Conservation (phyloP, 164 flowering plant species). For the Liquidambar formosana region DNA sequence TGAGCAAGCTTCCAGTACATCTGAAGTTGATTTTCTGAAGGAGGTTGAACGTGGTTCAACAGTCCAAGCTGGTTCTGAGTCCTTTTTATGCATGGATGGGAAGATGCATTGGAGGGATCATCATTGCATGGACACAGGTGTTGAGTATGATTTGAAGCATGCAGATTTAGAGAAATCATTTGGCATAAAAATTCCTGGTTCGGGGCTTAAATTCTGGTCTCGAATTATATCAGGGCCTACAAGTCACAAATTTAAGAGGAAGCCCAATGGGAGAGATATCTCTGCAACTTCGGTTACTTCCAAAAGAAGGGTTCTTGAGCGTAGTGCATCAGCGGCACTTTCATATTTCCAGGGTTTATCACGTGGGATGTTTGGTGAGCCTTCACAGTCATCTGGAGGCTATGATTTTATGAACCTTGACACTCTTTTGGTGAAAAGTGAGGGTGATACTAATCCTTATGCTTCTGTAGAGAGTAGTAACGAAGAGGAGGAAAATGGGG, state of each 20-base stretch:
- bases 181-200: constrained; percentile 56
- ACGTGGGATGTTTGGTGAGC: constrained; percentile 25
- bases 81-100: constrained; percentile 64
- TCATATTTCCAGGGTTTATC: constrained; percentile 53
- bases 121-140: constrained; percentile 78
- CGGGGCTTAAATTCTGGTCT: constrained; percentile 64
- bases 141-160: constrained; percentile 76
- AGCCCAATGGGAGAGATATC: constrained; percentile 41
- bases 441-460: constrained; percentile 15
- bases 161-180: constrained; percentile 83
- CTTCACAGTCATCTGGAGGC: constrained; percentile 28
- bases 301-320: constrained; percentile 73
- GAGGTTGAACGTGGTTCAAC: constrained; percentile 28
- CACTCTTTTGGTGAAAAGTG: constrained; percentile 17
- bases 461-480: constrained; percentile 10
- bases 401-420: constrained; percentile 30
- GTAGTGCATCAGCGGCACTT: constrained; percentile 70
- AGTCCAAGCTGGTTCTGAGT: constrained; percentile 28
- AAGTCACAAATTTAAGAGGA: constrained; percentile 56
- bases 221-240: constrained; percentile 48
- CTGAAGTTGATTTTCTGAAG: constrained; percentile 29
- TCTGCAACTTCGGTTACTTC: constrained; percentile 37
- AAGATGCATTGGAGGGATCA: constrained; percentile 72
- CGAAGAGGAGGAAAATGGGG: constrained; percentile 16
- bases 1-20: constrained; percentile 27